Evolutionary conservation across 192 early-diverging fungal genomes (phyloP), one percentile per base, ranked within the genome.

Genomic region (Funneliformis mosseae): DNA sequence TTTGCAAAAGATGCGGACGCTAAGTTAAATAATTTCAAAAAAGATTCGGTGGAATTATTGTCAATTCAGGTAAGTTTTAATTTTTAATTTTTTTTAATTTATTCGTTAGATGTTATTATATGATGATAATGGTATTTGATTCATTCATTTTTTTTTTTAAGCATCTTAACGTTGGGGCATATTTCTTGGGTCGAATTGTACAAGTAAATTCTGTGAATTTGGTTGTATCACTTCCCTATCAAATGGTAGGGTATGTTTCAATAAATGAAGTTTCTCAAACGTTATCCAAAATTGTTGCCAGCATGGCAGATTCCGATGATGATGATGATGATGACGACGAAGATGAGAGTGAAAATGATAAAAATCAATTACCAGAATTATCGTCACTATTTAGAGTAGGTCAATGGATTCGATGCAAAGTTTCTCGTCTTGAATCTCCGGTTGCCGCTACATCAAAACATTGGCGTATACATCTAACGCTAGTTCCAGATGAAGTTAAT

Each of bases 241-340:
- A 97, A 79, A 84, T 98, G 60, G 87, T 87, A 3, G 97, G 96
- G 59, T 88, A 84, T 63, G 92, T 98, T 67, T 89, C 94, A 33
- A 97, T 98, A 78, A 94, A 95, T 28, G 94, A 96, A 72, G 91
- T 98, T 64, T 97, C 95, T 1, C 87, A 91, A 12, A 81, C 90
- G 39, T 79, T 98, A 60, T 91, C 95, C 50, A 83, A 87, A 63
- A 70, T 87, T 62, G 92, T 96, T 33, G 93, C 95, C 80, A 88
- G 88, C 33, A 67, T 67, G 14, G 28, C 64, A 71, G 90, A 88
- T 14, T 92, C 93, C 33, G 84, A 83, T 41, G 90, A 83, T 7
- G 89, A 89, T 4, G 89, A 92, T 33, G 86, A 81, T 42, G 87
- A 86, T 14, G 83, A 85, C 2, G 88, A 88, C 10, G 87, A 85